phyloP scores from a whole-genome alignment of 768 basidiomycete genomes.

The Naganishia kalamii region DNA sequence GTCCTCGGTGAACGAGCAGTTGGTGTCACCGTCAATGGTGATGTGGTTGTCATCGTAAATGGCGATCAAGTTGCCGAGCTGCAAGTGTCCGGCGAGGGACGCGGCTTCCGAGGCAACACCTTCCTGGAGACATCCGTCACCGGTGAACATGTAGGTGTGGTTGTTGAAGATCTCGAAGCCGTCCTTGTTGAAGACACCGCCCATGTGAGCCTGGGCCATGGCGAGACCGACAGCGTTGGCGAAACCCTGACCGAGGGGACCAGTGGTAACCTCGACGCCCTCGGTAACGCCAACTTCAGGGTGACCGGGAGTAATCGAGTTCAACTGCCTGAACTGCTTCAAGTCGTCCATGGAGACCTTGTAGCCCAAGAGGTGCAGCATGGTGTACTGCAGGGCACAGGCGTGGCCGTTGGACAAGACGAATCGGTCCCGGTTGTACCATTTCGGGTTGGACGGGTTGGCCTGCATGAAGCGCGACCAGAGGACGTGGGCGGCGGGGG shows the following conservation, averaged over 20 bases:
- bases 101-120: conserved; percentile 90
- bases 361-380: conserved; percentile 87
- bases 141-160: conserved; percentile 83
- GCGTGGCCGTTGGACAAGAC: conserved; percentile 89
- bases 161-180: conserved; percentile 70
- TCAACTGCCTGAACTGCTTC: conserved; percentile 84
- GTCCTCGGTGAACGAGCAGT: conserved; percentile 87
- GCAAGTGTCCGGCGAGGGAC: conserved; percentile 81
- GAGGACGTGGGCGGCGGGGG: conserved; percentile 53
- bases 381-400: conserved; percentile 86
- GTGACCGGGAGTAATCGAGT: conserved; percentile 86
- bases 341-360: conserved; percentile 86
- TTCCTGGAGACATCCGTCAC: conserved; percentile 96
- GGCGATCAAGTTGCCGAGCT: conserved; percentile 85
- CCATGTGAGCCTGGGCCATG: conserved; percentile 85
- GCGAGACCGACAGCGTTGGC: conserved; percentile 89
- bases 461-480: conserved; percentile 69
- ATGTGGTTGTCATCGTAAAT: conserved; percentile 97
- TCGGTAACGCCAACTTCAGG: conserved; percentile 70
- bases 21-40: conserved; percentile 91
- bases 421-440: conserved; percentile 95
- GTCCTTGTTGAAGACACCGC: conserved; percentile 81
- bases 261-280: conserved; percentile 76
- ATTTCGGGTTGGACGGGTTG: conserved; percentile 81
- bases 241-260: conserved; percentile 88